These are phyloP conservation scores for Amanita rubescens DNA, from an alignment of 768 basidiomycete genomes.

Conservation along the genomic window DNA sequence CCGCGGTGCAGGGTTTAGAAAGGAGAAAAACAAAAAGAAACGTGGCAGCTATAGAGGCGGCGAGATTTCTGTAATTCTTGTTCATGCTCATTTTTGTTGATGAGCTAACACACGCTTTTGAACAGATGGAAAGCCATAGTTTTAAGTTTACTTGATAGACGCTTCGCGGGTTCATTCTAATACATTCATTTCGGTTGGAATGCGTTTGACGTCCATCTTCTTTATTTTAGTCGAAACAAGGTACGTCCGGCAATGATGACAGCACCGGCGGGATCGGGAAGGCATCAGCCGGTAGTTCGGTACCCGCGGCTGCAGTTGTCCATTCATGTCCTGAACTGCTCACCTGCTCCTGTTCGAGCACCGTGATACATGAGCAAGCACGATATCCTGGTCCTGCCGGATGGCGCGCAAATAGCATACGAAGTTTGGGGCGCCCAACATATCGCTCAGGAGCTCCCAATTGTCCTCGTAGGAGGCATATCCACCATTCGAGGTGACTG, in stretches of 20 bases:
- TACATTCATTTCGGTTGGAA: too few relatives aligned
- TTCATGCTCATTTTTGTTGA: background rate
- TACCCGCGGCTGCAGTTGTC: too few relatives aligned
- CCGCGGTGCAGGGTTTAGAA: slow-evolving; percentile 90
- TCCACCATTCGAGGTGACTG: slow-evolving; percentile 32
- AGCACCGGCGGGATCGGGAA: too few relatives aligned
- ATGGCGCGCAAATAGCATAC: slow-evolving; percentile 37
- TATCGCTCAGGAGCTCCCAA: slow-evolving; percentile 23
- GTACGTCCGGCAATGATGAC: too few relatives aligned
- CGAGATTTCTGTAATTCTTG: slow-evolving; percentile 78
- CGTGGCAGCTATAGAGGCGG: slow-evolving; percentile 90
- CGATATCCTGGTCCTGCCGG: slow-evolving; percentile 24
- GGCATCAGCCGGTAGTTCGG: too few relatives aligned
- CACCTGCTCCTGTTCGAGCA: too few relatives aligned
- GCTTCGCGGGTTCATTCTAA: too few relatives aligned
- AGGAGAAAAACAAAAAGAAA: slow-evolving; percentile 99
- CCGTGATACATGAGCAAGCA: slow-evolving; percentile 1
- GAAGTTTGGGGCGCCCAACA: slow-evolving; percentile 34
- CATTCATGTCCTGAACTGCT: too few relatives aligned
- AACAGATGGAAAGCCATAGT: slow-evolving; percentile 73
- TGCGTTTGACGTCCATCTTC: too few relatives aligned
- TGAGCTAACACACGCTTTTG: background rate
- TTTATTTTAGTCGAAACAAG: too few relatives aligned
- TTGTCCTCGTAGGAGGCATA: slow-evolving; percentile 38
- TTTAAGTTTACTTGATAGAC: slow-evolving; percentile 56